Evolutionary conservation across 2,329 filamentous ascomycete genomes (phyloP), one percentile per base, ranked within the genome.

Genomic region (Penicillium polonicum): DNA sequence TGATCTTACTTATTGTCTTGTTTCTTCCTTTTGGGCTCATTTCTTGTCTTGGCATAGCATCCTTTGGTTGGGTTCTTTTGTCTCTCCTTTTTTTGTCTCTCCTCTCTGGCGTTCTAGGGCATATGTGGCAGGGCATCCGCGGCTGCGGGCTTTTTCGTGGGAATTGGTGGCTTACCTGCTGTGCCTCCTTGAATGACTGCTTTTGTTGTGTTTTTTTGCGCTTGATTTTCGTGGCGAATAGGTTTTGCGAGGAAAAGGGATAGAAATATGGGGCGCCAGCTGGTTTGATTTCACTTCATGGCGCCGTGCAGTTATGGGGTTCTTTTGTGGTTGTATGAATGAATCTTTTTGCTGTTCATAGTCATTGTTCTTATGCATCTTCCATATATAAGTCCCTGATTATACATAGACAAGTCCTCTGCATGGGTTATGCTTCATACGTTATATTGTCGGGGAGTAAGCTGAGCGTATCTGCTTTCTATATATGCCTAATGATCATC

Each of bases 251-350:
- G 36, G 48, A 23, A 57, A 57, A 43, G 35, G 48, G 39, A 53
- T 53, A 57, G 49, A 57, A 38, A 52, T n/a, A 35, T 29, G 33
- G 48, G 55, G 55, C 55, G 49, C 55, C 50, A 57, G 49, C 55
- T 48, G 48, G 48, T 53, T 42, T 48, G 36, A 21, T 41, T 53
- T 52, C 29, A 46, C 25, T 49, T 35, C 23, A 43, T 39, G 53
- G 46, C 31, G 41, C 46, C 31, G 21, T 55, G 36, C 36, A 41
- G 15, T 51, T 31, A 23, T 55, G 48, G 53, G 31, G 15, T 50
- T 50, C 38, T 45, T 43, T 44, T 45, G 21, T 27, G 19, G 19
- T 12, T 55, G 53, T 51, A 51, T 50, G 27, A 52, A 55, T 53
- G 51, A 53, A 55, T 35, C 15, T 41, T 21, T 15, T 55, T 31